These are phyloP conservation scores for Wickerhamomyces queroliae DNA, from an alignment of 805 yeast species.

Conservation along the genomic window DNA sequence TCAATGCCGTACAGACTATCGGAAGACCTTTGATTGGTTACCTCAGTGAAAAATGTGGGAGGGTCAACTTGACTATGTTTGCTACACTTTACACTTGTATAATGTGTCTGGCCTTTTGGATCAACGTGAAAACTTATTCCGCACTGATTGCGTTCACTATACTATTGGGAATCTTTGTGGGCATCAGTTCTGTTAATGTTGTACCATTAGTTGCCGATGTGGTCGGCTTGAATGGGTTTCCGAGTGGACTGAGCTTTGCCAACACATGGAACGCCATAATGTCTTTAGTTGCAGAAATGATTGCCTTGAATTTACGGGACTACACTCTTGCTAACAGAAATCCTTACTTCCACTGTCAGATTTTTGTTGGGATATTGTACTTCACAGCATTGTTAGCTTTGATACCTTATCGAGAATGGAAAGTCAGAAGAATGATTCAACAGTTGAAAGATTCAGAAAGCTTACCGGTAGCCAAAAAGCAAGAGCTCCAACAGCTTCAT, in stretches of 20 bases:
- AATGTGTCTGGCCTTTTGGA: slow-evolving; percentile 43
- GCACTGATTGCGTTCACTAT: slow-evolving; percentile 36
- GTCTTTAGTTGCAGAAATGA: slow-evolving; percentile 44
- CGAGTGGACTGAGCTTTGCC: slow-evolving; percentile 33
- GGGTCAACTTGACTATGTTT: slow-evolving; percentile 37
- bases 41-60: slow-evolving; percentile 38
- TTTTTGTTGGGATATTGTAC: slow-evolving; percentile 50
- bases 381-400: slow-evolving; percentile 36
- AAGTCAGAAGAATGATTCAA: slow-evolving; percentile 36
- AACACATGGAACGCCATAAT: slow-evolving; percentile 25
- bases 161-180: slow-evolving; percentile 38
- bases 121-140: slow-evolving; percentile 35
- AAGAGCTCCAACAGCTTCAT: not conserved
- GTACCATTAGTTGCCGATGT: slow-evolving; percentile 35
- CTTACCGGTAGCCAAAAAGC: not conserved
- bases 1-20: slow-evolving; percentile 40
- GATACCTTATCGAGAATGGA: slow-evolving; percentile 45
- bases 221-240: slow-evolving; percentile 29
- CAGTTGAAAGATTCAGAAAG: slow-evolving; percentile 9
- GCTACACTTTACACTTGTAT: slow-evolving; percentile 30
- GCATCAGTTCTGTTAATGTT: slow-evolving; percentile 37
- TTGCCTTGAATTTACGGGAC: slow-evolving; percentile 45
- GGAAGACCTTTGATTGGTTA: slow-evolving; percentile 47
- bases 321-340: slow-evolving; percentile 15
- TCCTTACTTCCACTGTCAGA: slow-evolving; percentile 56